Conservation (phyloP, 179 eudicot genomes). For the Vitellaria paradoxa region DNA sequence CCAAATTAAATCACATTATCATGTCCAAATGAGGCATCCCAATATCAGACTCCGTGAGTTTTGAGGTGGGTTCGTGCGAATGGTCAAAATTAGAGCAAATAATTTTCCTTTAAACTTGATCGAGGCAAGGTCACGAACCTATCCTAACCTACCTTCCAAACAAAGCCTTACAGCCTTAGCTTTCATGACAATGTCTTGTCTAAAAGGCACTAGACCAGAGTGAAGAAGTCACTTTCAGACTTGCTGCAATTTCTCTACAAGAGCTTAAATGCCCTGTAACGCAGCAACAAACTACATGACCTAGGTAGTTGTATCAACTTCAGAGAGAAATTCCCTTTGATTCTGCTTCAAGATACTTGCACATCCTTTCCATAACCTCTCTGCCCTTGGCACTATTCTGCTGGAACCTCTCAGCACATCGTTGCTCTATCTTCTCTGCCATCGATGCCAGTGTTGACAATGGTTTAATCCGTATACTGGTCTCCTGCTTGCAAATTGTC, state of each 20-base stretch:
- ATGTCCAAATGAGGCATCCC: background rate
- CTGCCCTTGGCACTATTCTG: constrained; percentile 94
- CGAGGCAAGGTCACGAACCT: too few species aligned
- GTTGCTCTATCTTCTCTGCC: constrained; percentile 96
- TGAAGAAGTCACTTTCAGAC: background rate
- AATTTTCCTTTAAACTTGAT: too few species aligned
- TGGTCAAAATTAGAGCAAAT: too few species aligned
- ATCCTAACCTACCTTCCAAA: too few species aligned
- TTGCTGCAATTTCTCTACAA: background rate
- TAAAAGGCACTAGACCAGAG: too few species aligned
- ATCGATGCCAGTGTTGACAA: constrained; percentile 83
- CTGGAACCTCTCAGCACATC: constrained; percentile 82
- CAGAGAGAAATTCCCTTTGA: constrained; percentile 67
- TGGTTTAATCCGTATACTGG: constrained; percentile 86
- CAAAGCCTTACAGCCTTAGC: too few species aligned
- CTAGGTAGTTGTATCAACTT: constrained; percentile 6
- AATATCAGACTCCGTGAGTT: background rate
- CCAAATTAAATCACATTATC: background rate
- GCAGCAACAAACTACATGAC: constrained; percentile 5
- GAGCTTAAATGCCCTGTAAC: background rate
- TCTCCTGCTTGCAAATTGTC: constrained; percentile 92
- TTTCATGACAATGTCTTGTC: too few species aligned
- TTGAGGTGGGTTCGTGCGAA: too few species aligned
- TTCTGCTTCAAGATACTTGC: constrained; percentile 98
- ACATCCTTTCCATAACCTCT: constrained; percentile 98